Conservation (phyloP, 1,139 yeast species). For the Lodderomyces parapsilosis region DNA sequence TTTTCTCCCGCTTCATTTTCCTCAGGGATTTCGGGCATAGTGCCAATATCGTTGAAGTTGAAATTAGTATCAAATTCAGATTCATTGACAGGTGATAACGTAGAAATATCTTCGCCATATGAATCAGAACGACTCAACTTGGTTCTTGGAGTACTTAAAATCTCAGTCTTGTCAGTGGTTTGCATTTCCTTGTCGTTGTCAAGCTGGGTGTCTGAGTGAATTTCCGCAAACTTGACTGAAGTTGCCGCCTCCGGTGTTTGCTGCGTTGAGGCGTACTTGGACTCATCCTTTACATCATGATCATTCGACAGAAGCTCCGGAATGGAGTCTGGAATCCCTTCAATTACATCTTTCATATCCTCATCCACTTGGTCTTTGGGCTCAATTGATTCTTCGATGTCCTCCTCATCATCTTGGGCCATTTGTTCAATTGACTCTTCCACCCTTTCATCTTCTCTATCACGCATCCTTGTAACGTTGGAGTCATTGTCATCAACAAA, state of each 20-base stretch:
- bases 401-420: not conserved
- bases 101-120: constrained; percentile 19
- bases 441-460: no score
- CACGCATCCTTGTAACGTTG: no score
- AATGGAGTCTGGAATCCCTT: not conserved
- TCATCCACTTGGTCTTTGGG: not conserved
- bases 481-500: no score
- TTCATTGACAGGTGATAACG: constrained; percentile 24
- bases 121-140: constrained; percentile 8
- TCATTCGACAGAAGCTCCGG: not conserved
- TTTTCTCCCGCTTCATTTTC: constrained; percentile 4
- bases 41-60: constrained; percentile 15
- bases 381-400: not conserved
- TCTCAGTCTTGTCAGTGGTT: not conserved
- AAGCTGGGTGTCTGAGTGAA: not conserved
- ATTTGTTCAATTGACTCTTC: no score
- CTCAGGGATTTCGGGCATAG: constrained; percentile 8
- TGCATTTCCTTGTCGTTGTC: not conserved
- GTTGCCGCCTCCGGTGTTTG: not conserved
- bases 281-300: constrained; percentile 3
- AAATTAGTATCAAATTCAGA: constrained; percentile 17
- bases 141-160: constrained; percentile 2
- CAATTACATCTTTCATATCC: constrained; percentile 3
- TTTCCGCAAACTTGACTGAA: not conserved
- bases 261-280: not conserved